Percentiles rank a stretch among this genome's conserved stretches.
Conservation (phyloP, 2,329 filamentous ascomycete genomes). For the Neonectria coccinea region DNA sequence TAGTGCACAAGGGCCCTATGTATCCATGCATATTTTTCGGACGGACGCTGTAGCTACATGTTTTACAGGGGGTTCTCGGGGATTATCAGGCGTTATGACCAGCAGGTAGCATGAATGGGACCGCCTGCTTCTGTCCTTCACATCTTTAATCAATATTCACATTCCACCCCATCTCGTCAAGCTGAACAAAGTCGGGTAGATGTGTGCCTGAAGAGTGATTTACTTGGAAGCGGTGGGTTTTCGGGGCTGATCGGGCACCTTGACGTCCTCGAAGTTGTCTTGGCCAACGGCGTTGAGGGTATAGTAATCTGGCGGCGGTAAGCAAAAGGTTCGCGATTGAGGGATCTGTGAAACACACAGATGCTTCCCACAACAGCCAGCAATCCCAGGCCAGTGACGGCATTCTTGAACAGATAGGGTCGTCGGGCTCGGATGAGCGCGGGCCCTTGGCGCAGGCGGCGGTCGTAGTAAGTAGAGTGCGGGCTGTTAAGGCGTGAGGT, state of each 20-base stretch:
- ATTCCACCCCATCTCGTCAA: slow-evolving; percentile 6
- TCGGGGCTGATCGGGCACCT: slow-evolving; percentile 80
- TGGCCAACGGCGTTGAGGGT: slow-evolving; percentile 88
- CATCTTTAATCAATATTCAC: slow-evolving; percentile 8
- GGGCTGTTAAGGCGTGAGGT: slow-evolving; percentile 51
- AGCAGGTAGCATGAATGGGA: slow-evolving; percentile 37
- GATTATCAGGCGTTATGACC: slow-evolving; percentile 35
- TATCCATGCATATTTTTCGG: slow-evolving; percentile 40
- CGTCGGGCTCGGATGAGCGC: slow-evolving; percentile 91
- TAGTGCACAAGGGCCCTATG: slow-evolving; percentile 41
- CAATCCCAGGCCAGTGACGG: slow-evolving; percentile 81
- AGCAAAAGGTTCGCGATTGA: slow-evolving; percentile 24
- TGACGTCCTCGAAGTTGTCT: slow-evolving; percentile 96
- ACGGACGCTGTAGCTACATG: slow-evolving; percentile 38
- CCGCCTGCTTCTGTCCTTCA: slow-evolving; percentile 29
- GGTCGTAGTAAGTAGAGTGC: slow-evolving; percentile 87
- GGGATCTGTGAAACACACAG: slow-evolving; percentile 75
- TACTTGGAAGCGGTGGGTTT: slow-evolving; percentile 56
- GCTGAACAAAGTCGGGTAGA: neutral
- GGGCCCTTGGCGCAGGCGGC: slow-evolving; percentile 84
- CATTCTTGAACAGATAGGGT: slow-evolving; percentile 92
- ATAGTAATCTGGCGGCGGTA: slow-evolving; percentile 61
- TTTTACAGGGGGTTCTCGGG: slow-evolving; percentile 36
- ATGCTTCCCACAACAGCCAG: slow-evolving; percentile 82
- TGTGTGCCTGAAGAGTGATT: slow-evolving; percentile 9